Conservation (phyloP, 2,329 filamentous ascomycete genomes). For the Hymenotorrendiella dingleyae region DNA sequence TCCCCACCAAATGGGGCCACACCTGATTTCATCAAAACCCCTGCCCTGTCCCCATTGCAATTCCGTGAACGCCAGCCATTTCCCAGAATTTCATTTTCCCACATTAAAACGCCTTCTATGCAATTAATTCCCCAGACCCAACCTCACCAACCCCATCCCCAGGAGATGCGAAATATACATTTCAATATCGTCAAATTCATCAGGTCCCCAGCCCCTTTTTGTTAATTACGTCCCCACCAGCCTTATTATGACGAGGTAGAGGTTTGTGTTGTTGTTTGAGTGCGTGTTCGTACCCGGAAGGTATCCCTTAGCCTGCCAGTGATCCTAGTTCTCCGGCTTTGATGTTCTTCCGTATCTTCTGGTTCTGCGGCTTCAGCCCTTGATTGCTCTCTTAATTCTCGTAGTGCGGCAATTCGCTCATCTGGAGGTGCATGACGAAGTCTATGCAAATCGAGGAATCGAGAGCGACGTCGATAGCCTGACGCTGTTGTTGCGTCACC, state of each 20-base stretch:
- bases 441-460: constrained; percentile 50
- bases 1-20: not conserved
- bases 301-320: constrained; percentile 24
- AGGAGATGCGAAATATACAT: constrained; percentile 1
- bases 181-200: constrained; percentile 3
- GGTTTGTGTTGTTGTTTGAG: constrained; percentile 8
- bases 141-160: not conserved
- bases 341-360: constrained; percentile 20
- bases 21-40: not conserved
- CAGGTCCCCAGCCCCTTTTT: not conserved
- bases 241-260: not conserved
- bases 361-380: constrained; percentile 7
- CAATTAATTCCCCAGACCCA: not conserved
- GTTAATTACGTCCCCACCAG: not conserved
- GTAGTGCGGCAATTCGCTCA: constrained; percentile 55
- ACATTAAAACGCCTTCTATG: constrained; percentile 3
- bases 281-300: constrained; percentile 26
- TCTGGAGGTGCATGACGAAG: constrained; percentile 54
- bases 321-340: constrained; percentile 24
- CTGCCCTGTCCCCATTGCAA: not conserved
- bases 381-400: constrained; percentile 40
- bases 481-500: constrained; percentile 29
- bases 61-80: not conserved
- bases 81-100: not conserved
- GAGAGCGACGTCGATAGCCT: constrained; percentile 42